Evolutionary conservation across 495 filamentous ascomycete species (phyloP), one percentile per base, ranked within the genome.

Genomic region (Tuber melanosporum): DNA sequence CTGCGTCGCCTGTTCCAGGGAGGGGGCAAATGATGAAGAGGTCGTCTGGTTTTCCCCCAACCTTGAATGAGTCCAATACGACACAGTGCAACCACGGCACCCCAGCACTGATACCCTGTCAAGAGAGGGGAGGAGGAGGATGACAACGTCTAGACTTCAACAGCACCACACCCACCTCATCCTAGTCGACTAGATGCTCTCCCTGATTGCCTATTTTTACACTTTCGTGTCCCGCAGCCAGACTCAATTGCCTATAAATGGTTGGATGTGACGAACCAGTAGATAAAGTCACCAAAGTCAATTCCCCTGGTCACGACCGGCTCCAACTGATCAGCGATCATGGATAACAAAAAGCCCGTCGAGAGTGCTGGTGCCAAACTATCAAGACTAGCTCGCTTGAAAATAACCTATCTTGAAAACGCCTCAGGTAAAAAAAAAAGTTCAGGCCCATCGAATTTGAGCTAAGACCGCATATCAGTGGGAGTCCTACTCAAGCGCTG

Each of bases 281-380:
- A 66, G 57, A 36, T 36, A 66, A 66, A 36, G 57, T 66, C 57
- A 66, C 57, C 57, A 66, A 66, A 66, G 57, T 66, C 57, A 66
- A 66, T 66, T 26, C 57, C 26, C 57, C 57, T 8, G 57, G 57
- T 66, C 57, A 66, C 57, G 57, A 66, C 57, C 57, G 14, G 57
- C 5, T 1, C 14, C 57, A 66, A 66, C 57, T 66, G 57, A 66
- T 66, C 57, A 66, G 26, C 57, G 57, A 66, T 36, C 57, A 66
- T 17, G 57, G 57, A 36, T 66, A 66, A 19, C 10, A 32, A 17
- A 15, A 66, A 36, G 14, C 57, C 26, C 32, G 4, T 17, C 14
- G 26, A 66, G 26, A 66, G 57, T 7, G 3, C 32, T 36, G 57
- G n/a, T 66, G 14, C 26, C 26, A 32, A 66, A 66, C 26, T 66